These are phyloP conservation scores for Dissophora ornata DNA, from an alignment of 192 early-diverging fungal species.

Conservation along the genomic window DNA sequence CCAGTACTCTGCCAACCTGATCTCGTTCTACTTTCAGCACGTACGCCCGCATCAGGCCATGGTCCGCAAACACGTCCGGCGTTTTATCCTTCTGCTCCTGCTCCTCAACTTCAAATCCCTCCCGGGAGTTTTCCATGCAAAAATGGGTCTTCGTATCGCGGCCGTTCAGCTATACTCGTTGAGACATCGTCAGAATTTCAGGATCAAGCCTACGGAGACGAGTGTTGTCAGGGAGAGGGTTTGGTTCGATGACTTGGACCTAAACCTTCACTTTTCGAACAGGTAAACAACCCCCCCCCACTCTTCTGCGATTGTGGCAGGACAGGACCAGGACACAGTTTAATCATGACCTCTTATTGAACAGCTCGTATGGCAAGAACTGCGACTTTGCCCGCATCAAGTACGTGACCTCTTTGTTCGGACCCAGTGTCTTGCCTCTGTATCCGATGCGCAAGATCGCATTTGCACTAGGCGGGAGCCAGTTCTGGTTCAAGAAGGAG, in stretches of 20 bases:
- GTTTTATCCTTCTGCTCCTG: constrained; percentile 30
- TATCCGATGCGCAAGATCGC: constrained; percentile 42
- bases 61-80: constrained; percentile 32
- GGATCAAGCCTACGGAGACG: constrained; percentile 45
- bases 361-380: constrained; percentile 47
- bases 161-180: constrained; percentile 42
- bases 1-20: constrained; percentile 41
- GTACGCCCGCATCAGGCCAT: constrained; percentile 27
- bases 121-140: constrained; percentile 46
- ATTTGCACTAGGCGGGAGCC: constrained; percentile 53
- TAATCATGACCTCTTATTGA: background rate
- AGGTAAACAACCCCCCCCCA: constrained; percentile 37
- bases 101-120: constrained; percentile 49
- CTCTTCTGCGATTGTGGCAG: too few species aligned
- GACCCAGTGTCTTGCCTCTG: constrained; percentile 39
- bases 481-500: constrained; percentile 61
- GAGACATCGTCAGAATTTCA: constrained; percentile 29
- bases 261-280: constrained; percentile 54
- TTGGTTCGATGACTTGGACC: constrained; percentile 46
- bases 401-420: constrained; percentile 50
- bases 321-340: too few species aligned
- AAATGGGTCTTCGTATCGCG: constrained; percentile 41
- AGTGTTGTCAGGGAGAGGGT: constrained; percentile 40
- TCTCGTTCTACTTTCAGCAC: constrained; percentile 53
- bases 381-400: constrained; percentile 50